Percentiles rank a stretch among this genome's conserved stretches.
These are phyloP conservation scores for Lasiosphaeris hirsuta DNA, from an alignment of 495 filamentous ascomycete species.

Conservation along the genomic window DNA sequence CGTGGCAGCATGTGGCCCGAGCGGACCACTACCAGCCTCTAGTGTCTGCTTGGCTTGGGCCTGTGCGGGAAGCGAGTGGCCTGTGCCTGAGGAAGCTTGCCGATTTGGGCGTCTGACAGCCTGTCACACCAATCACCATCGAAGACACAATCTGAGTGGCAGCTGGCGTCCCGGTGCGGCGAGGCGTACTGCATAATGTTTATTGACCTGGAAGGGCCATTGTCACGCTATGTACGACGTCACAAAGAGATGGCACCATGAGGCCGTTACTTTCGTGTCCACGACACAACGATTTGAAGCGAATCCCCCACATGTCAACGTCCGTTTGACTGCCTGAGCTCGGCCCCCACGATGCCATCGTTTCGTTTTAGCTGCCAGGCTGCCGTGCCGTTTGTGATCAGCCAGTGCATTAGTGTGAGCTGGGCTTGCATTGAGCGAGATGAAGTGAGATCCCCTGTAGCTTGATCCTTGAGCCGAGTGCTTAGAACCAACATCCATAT, in stretches of 20 bases:
- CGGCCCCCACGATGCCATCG: slow-evolving; percentile 14
- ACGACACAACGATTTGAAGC: no score
- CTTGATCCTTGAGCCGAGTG: not conserved
- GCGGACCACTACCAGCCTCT: slow-evolving; percentile 1
- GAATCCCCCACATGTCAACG: not conserved
- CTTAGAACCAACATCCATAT: no score
- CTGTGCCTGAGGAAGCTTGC: slow-evolving; percentile 9
- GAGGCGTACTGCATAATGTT: no score
- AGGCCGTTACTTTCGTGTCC: no score
- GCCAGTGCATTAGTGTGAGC: slow-evolving; percentile 27
- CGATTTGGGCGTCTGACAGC: slow-evolving; percentile 12
- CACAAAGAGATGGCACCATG: no score
- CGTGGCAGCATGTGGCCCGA: slow-evolving; percentile 7
- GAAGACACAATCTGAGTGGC: slow-evolving; percentile 4
- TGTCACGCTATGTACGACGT: no score
- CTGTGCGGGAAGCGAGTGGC: not conserved
- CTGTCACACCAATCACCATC: slow-evolving; percentile 18
- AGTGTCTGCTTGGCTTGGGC: not conserved
- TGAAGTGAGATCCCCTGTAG: slow-evolving; percentile 17
- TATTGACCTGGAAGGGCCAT: no score
- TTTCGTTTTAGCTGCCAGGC: not conserved
- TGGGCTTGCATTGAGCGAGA: slow-evolving; percentile 19
- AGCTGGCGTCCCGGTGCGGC: no score
- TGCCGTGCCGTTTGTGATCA: slow-evolving; percentile 15
- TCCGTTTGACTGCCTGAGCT: not conserved